Conservation (phyloP, 164 flowering plant species). For the Litsea cubeba region DNA sequence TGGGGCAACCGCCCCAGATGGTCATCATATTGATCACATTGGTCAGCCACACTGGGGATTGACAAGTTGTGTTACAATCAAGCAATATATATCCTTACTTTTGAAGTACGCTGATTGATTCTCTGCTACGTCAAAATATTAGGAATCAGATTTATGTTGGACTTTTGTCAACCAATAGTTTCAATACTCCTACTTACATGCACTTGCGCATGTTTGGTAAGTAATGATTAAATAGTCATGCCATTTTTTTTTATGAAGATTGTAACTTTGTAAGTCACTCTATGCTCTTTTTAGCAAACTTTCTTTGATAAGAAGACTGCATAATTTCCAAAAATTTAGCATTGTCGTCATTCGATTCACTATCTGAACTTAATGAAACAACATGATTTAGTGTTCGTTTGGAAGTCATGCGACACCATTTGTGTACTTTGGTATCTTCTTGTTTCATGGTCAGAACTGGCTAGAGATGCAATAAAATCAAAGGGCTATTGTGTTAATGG, state of each 20-base stretch:
- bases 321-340: not conserved
- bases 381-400: not conserved
- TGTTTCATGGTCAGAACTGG: conserved; percentile 58
- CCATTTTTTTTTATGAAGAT: not conserved
- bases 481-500: conserved; percentile 72
- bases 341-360: not conserved
- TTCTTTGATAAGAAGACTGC: not conserved
- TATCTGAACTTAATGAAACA: not conserved
- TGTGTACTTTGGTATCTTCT: not conserved
- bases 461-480: conserved; percentile 71
- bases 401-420: not conserved
- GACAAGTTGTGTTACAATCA: no score
- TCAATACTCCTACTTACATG: conserved; percentile 95
- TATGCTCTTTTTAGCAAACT: not conserved
- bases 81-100: not conserved
- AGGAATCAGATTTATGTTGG: conserved; percentile 52
- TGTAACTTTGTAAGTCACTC: not conserved
- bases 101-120: not conserved
- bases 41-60: no score
- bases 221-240: conserved; percentile 1
- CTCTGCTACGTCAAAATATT: not conserved
- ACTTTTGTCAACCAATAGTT: conserved; percentile 81
- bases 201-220: conserved; percentile 86
- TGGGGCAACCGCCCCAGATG: no score
- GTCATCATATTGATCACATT: no score